Base-by-base conservation (phyloP, 805 yeast species). In the Monosporozyma solicola region DNA sequence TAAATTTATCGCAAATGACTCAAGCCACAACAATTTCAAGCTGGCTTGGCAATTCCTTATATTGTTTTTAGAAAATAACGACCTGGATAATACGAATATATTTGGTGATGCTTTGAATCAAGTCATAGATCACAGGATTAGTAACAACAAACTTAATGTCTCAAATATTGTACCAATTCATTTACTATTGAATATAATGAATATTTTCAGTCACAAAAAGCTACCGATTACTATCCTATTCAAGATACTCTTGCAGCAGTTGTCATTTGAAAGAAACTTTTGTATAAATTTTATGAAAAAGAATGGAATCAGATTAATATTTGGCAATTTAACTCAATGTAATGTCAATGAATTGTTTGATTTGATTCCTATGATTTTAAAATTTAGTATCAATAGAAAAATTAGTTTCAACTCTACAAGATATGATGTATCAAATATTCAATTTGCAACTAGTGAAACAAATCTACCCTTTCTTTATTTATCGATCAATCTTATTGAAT, bases 1-100 rank as follows among this genome's bases (percentile, higher is more conserved):
- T 16, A 63, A 71, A 1, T 57, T 81, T 24, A 59, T 80, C 1
- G 70, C 70, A 50, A 65, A 74, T 0, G 83, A 82, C 51, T 71
- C 82, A 3, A 72, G 83, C 0, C 75, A 79, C 0, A 87, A 81
- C 3, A 73, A 76, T 2, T 69, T 87, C 51, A 75, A 77, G 53
- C 64, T 82, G 1, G 57, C 87, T 3, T 75, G 79, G 37, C 73
- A 69, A 54, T 85, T 71, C 68, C 73, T 77, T 53, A 77, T 70
- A 39, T 85, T 68, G 70, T 79, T 78, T 32, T 64, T 76, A 48
- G 71, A 64, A 62, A 70, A 62, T 49, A 69, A 59, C 44, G 72
- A 59, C 43, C 54, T 57, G 11, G 48, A 45, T 2, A 60, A 60
- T 37, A 59, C 61, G 0, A 58, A 65, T 2, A 43, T 43, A 15